Evolutionary conservation across 2,329 filamentous ascomycete genomes (phyloP).

Genomic region (Ceratocystis papillata): DNA sequence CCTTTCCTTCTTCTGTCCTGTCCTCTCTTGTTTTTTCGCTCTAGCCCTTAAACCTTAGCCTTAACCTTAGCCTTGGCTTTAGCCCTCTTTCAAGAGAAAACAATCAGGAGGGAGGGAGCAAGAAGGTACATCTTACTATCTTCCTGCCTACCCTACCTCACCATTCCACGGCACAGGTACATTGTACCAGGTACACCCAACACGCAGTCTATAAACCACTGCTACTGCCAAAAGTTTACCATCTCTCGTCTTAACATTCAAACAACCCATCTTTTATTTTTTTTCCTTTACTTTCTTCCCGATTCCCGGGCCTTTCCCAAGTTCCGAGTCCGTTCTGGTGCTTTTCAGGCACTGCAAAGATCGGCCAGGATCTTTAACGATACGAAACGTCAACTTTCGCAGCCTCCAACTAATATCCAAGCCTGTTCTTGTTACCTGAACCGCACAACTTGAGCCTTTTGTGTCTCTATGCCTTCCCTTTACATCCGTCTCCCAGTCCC

Average conservation of each 20-base stretch:
- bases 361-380: slow-evolving; percentile 1
- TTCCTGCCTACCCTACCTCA: not conserved
- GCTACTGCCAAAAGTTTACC: not conserved
- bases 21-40: not conserved
- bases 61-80: too few relatives aligned
- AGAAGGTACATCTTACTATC: not conserved
- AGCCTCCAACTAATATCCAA: not conserved
- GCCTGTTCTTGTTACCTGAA: not conserved
- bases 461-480: not conserved
- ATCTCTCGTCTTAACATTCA: not conserved
- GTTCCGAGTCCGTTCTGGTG: not conserved
- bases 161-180: slow-evolving; percentile 12
- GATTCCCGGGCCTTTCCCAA: not conserved
- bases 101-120: not conserved
- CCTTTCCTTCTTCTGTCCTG: not conserved
- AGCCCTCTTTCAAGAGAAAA: not conserved
- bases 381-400: slow-evolving; percentile 4
- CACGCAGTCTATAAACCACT: not conserved
- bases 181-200: not conserved
- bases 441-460: not conserved
- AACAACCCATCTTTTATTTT: not conserved
- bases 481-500: not conserved
- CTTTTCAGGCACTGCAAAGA: not conserved
- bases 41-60: not conserved
- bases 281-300: not conserved